Percentiles rank a stretch among this genome's conserved stretches.
These are phyloP conservation scores for Carallia pectinifolia DNA, from an alignment of 345 rosid species.

Conservation along the genomic window DNA sequence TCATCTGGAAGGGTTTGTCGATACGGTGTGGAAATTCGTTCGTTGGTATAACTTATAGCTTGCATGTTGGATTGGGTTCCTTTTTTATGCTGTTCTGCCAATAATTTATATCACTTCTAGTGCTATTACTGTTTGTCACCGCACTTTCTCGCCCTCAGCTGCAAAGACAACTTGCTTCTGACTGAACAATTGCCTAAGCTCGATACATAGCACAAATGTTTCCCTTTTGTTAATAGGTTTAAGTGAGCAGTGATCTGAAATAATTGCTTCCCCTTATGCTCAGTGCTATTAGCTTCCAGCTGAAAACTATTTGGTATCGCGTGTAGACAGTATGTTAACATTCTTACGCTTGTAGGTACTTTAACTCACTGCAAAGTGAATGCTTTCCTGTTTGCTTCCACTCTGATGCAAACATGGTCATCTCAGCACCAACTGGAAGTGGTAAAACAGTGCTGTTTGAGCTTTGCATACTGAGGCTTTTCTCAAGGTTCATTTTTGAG, in stretches of 20 bases:
- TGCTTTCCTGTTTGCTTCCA: constrained; percentile 83
- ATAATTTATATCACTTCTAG: no score
- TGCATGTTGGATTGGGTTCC: neutral
- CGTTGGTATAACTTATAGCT: constrained; percentile 4
- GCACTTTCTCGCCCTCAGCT: no score
- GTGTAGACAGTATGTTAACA: neutral
- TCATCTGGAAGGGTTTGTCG: neutral
- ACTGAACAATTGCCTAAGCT: no score
- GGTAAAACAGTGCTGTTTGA: constrained; percentile 95
- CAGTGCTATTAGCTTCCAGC: no score
- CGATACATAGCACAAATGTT: no score
- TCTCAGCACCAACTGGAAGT: constrained; percentile 99
- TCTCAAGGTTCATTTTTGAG: constrained; percentile 62
- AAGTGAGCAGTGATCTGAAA: no score
- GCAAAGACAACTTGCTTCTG: no score
- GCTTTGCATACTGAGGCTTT: constrained; percentile 85
- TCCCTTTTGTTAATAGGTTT: no score
- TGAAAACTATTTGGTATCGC: neutral
- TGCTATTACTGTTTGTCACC: no score
- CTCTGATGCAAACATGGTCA: constrained; percentile 83
- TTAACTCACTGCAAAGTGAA: constrained; percentile 93
- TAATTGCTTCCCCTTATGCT: no score
- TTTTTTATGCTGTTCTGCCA: no score
- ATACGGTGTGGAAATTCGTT: neutral
- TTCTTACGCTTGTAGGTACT: constrained; percentile 54